Evolutionary conservation across 495 filamentous ascomycete species (phyloP), one percentile per base, ranked within the genome.

Genomic region (Extremus antarcticus): DNA sequence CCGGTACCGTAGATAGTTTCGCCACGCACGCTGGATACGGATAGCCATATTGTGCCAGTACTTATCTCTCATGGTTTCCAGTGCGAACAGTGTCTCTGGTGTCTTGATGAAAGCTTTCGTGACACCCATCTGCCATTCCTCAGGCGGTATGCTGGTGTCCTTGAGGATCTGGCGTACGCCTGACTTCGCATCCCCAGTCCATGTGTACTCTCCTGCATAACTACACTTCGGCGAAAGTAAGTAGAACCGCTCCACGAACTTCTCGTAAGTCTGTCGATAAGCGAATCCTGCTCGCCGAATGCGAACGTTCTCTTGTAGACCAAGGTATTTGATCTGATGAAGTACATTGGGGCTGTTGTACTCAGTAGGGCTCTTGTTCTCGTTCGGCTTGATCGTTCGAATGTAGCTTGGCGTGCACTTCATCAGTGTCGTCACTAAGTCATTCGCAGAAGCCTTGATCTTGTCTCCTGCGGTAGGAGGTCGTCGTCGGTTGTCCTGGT

Each of bases 21-120:
- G 78, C 94, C 94, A 99, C 59, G 92, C 91, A 55, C 94, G 81
- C 68, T 99, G 94, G 59, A 99, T 97, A 25, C 94, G 80, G 47
- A 90, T 95, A 7, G 92, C 91, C 92, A 99, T 97, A 71, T 97
- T 99, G 68, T 95, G 89, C 90, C 91, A 97, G 70, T 96, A 97
- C 21, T 86, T 78, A 67, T 97, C 94, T 58, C 94, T 79, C 92
- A 99, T 96, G 40, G 92, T 88, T 68, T 99, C 94, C 17, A 99
- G 75, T 9, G 92, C 94, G 63, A 99, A 99, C 9, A 99, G 72
- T 0, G 94, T 97, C 71, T 99, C 94, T 1, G 94, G 94, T 0
- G 94, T 94, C 69, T 99, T 99, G 74, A 99, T 94, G 59, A 99
- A 99, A 41, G 88, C 91, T 71, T 97, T 99, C 4, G 85, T 89